Percentiles rank a stretch among this genome's conserved stretches.
These are phyloP conservation scores for Fraxinus angustifolia DNA, from an alignment of 305 asterid species.

Conservation along the genomic window DNA sequence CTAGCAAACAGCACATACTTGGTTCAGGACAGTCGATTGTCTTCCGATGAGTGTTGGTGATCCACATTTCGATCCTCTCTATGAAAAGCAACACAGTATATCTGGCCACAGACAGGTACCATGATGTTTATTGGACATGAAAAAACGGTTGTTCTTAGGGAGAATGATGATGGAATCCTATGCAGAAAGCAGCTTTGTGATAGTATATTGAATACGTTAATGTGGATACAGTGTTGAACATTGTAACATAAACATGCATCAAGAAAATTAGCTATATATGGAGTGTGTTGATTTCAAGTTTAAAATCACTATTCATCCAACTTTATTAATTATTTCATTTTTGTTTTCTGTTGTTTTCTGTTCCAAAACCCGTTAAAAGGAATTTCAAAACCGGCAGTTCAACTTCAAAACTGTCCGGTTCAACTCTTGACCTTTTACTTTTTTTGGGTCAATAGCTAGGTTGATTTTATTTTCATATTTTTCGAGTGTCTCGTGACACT, in stretches of 20 bases:
- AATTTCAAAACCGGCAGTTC: neutral
- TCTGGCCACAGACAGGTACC: neutral
- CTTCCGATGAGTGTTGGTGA: slow-evolving; percentile 73
- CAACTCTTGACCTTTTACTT: neutral
- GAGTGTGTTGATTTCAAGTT: neutral
- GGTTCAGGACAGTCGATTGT: slow-evolving; percentile 61
- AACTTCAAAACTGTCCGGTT: no score
- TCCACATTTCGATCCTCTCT: slow-evolving; percentile 60
- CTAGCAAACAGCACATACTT: slow-evolving; percentile 59
- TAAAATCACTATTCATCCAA: no score
- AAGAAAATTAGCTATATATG: neutral
- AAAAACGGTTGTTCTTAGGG: neutral
- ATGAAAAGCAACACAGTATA: neutral
- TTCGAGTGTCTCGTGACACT: neutral
- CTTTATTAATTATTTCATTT: neutral
- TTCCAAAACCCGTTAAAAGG: neutral
- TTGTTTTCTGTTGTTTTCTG: neutral
- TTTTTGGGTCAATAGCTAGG: neutral
- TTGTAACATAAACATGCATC: neutral
- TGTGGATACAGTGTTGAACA: neutral
- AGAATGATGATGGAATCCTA: neutral
- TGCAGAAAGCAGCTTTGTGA: neutral
- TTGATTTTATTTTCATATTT: neutral
- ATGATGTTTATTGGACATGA: neutral
- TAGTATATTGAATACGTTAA: neutral